Evolutionary conservation across 768 basidiomycete species (phyloP).

Genomic region (Crassisporium funariophilum): DNA sequence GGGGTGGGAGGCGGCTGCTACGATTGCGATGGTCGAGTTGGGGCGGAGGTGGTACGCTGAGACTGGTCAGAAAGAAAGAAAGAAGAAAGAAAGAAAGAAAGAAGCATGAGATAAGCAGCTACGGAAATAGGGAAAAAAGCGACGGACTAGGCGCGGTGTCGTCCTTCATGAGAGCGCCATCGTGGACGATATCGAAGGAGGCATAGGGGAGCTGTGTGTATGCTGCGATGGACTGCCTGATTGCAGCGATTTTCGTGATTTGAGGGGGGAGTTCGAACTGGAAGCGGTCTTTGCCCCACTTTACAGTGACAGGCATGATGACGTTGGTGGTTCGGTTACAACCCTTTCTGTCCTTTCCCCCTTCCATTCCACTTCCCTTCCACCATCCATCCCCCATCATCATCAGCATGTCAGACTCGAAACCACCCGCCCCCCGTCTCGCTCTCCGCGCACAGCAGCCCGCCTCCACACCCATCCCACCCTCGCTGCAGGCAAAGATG

Average conservation of each 20-base stretch:
- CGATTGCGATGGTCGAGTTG: slow-evolving; percentile 70
- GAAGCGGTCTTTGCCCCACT: slow-evolving; percentile 48
- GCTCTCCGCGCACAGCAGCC: slow-evolving; percentile 45
- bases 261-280: slow-evolving; percentile 56
- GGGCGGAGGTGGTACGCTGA: slow-evolving; percentile 74
- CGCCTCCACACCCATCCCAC: slow-evolving; percentile 73
- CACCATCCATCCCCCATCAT: too few relatives aligned
- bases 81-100: not conserved
- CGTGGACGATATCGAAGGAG: slow-evolving; percentile 86
- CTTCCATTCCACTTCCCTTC: slow-evolving; percentile 17
- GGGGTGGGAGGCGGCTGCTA: slow-evolving; percentile 36
- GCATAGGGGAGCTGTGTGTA: slow-evolving; percentile 70
- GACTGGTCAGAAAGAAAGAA: slow-evolving; percentile 41
- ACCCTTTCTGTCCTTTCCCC: slow-evolving; percentile 19
- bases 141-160: slow-evolving; percentile 63
- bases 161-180: slow-evolving; percentile 90
- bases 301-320: slow-evolving; percentile 45
- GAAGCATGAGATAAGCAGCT: too few relatives aligned
- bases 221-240: slow-evolving; percentile 67
- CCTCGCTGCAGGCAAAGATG: slow-evolving; percentile 91
- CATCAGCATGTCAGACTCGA: slow-evolving; percentile 29
- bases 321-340: slow-evolving; percentile 11
- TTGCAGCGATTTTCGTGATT: slow-evolving; percentile 54
- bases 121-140: too few relatives aligned
- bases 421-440: slow-evolving; percentile 20